Percentiles rank a stretch among this genome's conserved stretches.
Conservation (phyloP, 495 filamentous ascomycete genomes). For the Penicillium steckii region DNA sequence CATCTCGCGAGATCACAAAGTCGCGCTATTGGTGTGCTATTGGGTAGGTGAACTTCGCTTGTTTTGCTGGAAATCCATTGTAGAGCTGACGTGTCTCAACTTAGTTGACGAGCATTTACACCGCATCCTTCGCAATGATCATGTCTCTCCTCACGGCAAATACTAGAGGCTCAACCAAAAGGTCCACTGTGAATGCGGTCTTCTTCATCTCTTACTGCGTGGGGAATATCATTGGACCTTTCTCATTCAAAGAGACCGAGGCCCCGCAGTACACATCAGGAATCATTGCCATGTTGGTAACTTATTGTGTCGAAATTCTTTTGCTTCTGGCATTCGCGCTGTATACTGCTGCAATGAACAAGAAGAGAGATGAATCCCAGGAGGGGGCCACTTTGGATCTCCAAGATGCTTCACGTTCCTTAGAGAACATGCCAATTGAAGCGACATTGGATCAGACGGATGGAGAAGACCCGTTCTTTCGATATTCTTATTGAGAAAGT, state of each 20-base stretch:
- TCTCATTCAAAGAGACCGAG: background rate
- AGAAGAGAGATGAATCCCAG: background rate
- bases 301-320: slow-evolving; percentile 6
- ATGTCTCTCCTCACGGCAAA: slow-evolving; percentile 3
- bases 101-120: background rate
- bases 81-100: background rate
- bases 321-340: background rate
- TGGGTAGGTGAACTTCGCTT: background rate
- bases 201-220: slow-evolving; percentile 3
- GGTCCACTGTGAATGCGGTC: background rate
- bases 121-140: slow-evolving; percentile 1
- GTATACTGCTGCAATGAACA: background rate
- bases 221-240: background rate
- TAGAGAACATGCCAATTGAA: background rate
- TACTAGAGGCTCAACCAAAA: slow-evolving; percentile 1
- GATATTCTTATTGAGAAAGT: slow-evolving; percentile 2
- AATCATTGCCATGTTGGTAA: slow-evolving; percentile 1
- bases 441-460: background rate
- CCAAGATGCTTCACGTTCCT: background rate
- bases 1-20: slow-evolving; percentile 6
- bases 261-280: slow-evolving; percentile 1
- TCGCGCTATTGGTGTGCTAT: slow-evolving; percentile 1
- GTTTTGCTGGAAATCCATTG: background rate
- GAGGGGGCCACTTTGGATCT: background rate
- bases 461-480: background rate